Conservation (phyloP, 805 yeast species). For the Metschnikowia picachoensis region DNA sequence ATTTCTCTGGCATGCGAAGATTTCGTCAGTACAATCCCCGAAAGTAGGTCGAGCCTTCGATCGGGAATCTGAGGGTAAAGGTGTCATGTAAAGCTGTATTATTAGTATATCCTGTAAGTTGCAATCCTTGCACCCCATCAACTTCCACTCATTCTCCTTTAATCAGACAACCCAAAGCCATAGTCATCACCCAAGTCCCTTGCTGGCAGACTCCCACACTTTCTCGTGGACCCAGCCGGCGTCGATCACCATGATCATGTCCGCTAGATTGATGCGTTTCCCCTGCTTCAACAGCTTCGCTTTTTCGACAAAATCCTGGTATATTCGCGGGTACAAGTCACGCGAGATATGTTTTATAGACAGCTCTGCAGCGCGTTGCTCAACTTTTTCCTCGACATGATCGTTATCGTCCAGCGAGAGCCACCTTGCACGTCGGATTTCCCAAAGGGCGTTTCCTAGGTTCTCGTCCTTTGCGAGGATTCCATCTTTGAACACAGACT, state of each 20-base stretch:
- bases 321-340: conserved; percentile 58
- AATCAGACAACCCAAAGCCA: too few species aligned
- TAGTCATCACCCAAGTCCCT: conserved; percentile 19
- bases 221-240: conserved; percentile 83
- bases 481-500: neutral
- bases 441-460: conserved; percentile 66
- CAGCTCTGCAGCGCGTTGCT: conserved; percentile 14
- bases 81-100: too few species aligned
- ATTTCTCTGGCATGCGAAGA: too few species aligned
- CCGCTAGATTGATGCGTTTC: conserved; percentile 66
- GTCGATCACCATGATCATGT: conserved; percentile 66
- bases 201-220: conserved; percentile 60
- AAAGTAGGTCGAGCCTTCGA: too few species aligned
- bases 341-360: conserved; percentile 38
- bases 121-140: too few species aligned
- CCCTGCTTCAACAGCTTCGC: conserved; percentile 57
- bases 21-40: too few species aligned
- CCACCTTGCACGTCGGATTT: conserved; percentile 67
- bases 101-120: too few species aligned
- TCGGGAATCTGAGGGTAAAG: too few species aligned
- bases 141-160: too few species aligned
- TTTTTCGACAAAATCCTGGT: conserved; percentile 65
- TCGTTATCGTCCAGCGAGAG: conserved; percentile 34
- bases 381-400: conserved; percentile 13
- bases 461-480: conserved; percentile 11